Percentiles rank a stretch among this genome's conserved stretches.
Evolutionary conservation across 78 protist genomes (phyloP).

Genomic region (Tieghemostelium lacteum): DNA sequence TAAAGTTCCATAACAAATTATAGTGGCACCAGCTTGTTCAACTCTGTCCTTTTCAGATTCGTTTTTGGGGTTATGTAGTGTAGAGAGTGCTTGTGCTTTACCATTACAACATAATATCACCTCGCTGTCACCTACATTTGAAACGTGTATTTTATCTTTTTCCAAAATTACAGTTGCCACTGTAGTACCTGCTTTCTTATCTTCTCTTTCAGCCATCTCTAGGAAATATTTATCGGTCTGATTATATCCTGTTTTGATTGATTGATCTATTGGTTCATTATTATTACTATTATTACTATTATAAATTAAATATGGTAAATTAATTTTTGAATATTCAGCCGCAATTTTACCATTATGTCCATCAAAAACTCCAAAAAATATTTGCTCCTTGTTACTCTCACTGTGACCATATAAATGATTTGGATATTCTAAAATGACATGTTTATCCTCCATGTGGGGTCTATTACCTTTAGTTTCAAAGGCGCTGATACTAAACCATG

Average conservation of each 20-base stretch:
- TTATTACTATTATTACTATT: neutral
- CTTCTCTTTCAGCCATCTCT: conserved; percentile 44
- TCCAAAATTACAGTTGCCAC: conserved; percentile 43
- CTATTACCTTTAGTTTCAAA: conserved; percentile 54
- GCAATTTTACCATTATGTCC: conserved; percentile 81
- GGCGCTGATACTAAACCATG: neutral
- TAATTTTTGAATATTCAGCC: conserved; percentile 47
- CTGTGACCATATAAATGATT: conserved; percentile 13
- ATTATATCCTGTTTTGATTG: conserved; percentile 7
- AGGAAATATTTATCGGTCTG: conserved; percentile 34
- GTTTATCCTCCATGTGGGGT: conserved; percentile 77
- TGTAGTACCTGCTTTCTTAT: conserved; percentile 72
- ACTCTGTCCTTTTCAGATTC: conserved; percentile 54
- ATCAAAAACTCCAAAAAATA: conserved; percentile 75
- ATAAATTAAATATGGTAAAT: conserved; percentile 53
- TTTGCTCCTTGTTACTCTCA: conserved; percentile 3
- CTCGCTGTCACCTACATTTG: conserved; percentile 73
- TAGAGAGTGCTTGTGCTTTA: conserved; percentile 12
- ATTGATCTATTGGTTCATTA: neutral
- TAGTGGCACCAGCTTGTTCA: conserved; percentile 55
- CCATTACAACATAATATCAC: conserved; percentile 35
- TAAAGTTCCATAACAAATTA: conserved; percentile 73
- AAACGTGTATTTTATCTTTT: conserved; percentile 11
- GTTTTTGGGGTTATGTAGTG: conserved; percentile 40
- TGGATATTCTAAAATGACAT: conserved; percentile 62